phyloP scores from a whole-genome alignment of 805 yeast species.

The Debaryomyces maramus region DNA sequence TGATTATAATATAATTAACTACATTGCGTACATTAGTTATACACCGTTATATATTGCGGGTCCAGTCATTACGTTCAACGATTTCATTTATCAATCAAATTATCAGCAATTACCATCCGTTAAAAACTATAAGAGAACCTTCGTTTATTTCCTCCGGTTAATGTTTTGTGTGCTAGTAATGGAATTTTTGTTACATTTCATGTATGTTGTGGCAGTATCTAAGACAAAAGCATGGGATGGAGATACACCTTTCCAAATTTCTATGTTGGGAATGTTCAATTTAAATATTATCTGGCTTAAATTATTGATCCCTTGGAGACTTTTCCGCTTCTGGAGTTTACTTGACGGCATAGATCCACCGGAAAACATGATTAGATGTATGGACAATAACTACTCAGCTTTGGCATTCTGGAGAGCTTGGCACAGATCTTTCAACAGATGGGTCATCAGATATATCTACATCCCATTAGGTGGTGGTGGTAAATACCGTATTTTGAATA shows the following conservation, averaged over 20 bases:
- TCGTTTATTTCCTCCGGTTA: conserved; percentile 67
- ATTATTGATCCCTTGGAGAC: conserved; percentile 91
- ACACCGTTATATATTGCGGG: conserved; percentile 95
- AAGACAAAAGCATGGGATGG: conserved; percentile 87
- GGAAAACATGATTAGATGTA: conserved; percentile 95
- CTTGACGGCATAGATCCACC: conserved; percentile 95
- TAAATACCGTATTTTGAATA: conserved; percentile 65
- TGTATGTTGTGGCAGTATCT: conserved; percentile 92
- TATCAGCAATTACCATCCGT: conserved; percentile 59
- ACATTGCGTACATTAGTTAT: conserved; percentile 74
- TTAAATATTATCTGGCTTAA: conserved; percentile 92
- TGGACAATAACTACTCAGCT: conserved; percentile 91
- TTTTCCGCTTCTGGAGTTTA: conserved; percentile 89
- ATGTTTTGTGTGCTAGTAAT: conserved; percentile 73
- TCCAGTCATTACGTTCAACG: conserved; percentile 91
- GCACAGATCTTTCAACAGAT: conserved; percentile 92
- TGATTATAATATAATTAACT: conserved; percentile 65
- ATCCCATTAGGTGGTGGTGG: conserved; percentile 87
- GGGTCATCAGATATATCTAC: conserved; percentile 87
- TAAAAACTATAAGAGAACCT: conserved; percentile 46
- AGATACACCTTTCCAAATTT: conserved; percentile 86
- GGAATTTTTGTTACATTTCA: conserved; percentile 86
- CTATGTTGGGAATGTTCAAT: conserved; percentile 92
- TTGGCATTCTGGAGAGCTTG: conserved; percentile 98
- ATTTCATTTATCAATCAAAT: conserved; percentile 72